Conservation (phyloP, 2,329 filamentous ascomycete species). For the Dothistroma pini region DNA sequence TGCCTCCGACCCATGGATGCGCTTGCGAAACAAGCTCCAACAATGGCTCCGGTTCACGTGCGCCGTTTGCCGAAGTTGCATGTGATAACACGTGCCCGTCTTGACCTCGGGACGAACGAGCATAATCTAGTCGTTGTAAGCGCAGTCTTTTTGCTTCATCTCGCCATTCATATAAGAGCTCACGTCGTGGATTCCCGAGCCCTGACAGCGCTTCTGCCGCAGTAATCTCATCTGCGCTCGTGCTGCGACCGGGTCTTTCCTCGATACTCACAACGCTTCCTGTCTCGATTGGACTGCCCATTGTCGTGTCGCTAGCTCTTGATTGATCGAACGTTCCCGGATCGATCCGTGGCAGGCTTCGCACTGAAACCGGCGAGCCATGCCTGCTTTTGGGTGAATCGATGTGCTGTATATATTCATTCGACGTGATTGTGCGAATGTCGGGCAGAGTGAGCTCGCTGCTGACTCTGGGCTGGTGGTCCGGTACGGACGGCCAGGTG, state of each 20-base stretch:
- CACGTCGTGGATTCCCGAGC: constrained; percentile 47
- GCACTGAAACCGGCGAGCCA: constrained; percentile 25
- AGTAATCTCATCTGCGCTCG: constrained; percentile 45
- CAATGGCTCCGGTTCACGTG: constrained; percentile 68
- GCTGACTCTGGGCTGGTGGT: constrained; percentile 12
- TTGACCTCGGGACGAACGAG: constrained; percentile 37
- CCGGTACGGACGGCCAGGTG: constrained; percentile 19
- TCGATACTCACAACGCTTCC: constrained; percentile 43
- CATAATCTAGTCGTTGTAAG: constrained; percentile 38
- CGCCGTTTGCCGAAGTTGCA: constrained; percentile 30
- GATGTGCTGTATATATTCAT: constrained; percentile 34
- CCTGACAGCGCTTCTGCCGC: constrained; percentile 51
- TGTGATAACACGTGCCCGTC: constrained; percentile 29
- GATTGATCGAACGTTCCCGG: constrained; percentile 30
- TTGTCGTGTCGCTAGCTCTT: constrained; percentile 33
- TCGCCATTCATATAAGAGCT: constrained; percentile 5
- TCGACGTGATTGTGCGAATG: constrained; percentile 43
- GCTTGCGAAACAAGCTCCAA: constrained; percentile 82
- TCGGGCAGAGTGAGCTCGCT: constrained; percentile 41
- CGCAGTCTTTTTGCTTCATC: not conserved
- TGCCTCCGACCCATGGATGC: constrained; percentile 79
- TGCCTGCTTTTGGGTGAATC: constrained; percentile 26
- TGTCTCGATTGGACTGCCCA: constrained; percentile 45
- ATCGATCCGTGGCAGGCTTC: constrained; percentile 36
- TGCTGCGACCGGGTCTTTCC: constrained; percentile 36